Conservation (phyloP, 495 filamentous ascomycete genomes). For the Trichoderma gamsii region DNA sequence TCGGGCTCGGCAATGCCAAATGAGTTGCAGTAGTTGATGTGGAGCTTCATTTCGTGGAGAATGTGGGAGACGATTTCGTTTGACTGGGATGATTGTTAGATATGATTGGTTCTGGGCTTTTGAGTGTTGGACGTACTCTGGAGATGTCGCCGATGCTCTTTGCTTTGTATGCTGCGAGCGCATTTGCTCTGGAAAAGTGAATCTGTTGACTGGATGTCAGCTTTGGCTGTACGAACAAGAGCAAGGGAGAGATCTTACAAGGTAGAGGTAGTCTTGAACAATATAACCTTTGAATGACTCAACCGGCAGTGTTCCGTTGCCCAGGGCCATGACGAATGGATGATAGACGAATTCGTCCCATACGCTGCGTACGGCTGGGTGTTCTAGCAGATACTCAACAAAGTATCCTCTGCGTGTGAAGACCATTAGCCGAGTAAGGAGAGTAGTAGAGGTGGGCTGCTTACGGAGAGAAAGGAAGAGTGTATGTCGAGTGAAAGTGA, state of each 20-base stretch:
- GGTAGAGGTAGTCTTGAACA: slow-evolving; percentile 82
- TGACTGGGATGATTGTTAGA: slow-evolving; percentile 38
- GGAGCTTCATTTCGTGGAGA: slow-evolving; percentile 70
- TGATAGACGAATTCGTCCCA: slow-evolving; percentile 76
- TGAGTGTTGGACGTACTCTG: slow-evolving; percentile 38
- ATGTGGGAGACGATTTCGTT: slow-evolving; percentile 69
- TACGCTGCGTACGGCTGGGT: slow-evolving; percentile 59
- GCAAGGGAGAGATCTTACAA: slow-evolving; percentile 46
- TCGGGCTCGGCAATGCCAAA: slow-evolving; percentile 74
- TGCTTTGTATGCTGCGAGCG: slow-evolving; percentile 76
- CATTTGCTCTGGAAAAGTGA: slow-evolving; percentile 80
- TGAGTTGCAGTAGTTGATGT: slow-evolving; percentile 68
- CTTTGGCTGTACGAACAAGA: too few species aligned
- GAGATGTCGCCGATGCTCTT: slow-evolving; percentile 66
- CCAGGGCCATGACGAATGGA: slow-evolving; percentile 71
- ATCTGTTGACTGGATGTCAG: slow-evolving; percentile 40
- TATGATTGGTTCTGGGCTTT: not conserved
- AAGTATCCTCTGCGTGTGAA: slow-evolving; percentile 62
- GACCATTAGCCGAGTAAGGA: slow-evolving; percentile 2
- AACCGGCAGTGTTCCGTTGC: slow-evolving; percentile 61
- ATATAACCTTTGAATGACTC: slow-evolving; percentile 79
- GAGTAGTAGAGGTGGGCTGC: slow-evolving; percentile 24
- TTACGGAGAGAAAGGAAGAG: slow-evolving; percentile 76
- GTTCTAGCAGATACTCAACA: slow-evolving; percentile 74
- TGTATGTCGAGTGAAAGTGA: slow-evolving; percentile 82